Conservation (phyloP, 2,329 filamentous ascomycete genomes). For the Lachnellula suecica region DNA sequence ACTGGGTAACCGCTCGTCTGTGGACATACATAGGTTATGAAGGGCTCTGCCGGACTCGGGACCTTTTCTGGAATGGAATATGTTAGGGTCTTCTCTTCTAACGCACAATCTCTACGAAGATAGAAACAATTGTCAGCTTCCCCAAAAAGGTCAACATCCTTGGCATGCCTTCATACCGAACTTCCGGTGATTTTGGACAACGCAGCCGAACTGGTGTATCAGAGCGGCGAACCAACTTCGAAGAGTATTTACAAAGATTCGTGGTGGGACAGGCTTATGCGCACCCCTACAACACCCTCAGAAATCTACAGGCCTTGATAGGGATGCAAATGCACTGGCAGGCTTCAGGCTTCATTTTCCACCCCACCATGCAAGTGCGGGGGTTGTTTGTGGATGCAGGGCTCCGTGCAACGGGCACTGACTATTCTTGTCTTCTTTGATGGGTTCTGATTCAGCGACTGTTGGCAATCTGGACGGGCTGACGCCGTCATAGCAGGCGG, state of each 20-base stretch:
- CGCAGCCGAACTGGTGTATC: neutral
- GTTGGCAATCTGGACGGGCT: neutral
- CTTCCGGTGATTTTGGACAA: slow-evolving; percentile 3
- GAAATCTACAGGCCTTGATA: slow-evolving; percentile 10
- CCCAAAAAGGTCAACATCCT: neutral
- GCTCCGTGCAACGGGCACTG: slow-evolving; percentile 17
- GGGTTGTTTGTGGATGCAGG: slow-evolving; percentile 19
- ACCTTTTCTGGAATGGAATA: too few relatives aligned
- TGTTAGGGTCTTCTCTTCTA: too few relatives aligned
- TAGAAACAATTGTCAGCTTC: too few relatives aligned
- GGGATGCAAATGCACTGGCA: slow-evolving; percentile 13
- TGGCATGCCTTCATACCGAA: slow-evolving; percentile 6
- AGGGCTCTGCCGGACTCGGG: too few relatives aligned
- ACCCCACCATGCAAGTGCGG: slow-evolving; percentile 6
- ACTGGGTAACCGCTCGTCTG: neutral
- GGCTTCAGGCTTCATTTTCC: slow-evolving; percentile 17
- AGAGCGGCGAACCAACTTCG: slow-evolving; percentile 10
- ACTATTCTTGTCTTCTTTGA: slow-evolving; percentile 5
- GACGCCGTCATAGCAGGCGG: slow-evolving; percentile 9
- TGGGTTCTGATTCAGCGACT: neutral
- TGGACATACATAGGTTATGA: neutral
- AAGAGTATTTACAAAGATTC: neutral
- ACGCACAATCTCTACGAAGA: too few relatives aligned
- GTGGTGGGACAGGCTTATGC: slow-evolving; percentile 16
- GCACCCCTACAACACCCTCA: slow-evolving; percentile 4